Evolutionary conservation across 2,329 filamentous ascomycete species (phyloP), one percentile per base, ranked within the genome.

Genomic region (Lasiodiplodia citricola): DNA sequence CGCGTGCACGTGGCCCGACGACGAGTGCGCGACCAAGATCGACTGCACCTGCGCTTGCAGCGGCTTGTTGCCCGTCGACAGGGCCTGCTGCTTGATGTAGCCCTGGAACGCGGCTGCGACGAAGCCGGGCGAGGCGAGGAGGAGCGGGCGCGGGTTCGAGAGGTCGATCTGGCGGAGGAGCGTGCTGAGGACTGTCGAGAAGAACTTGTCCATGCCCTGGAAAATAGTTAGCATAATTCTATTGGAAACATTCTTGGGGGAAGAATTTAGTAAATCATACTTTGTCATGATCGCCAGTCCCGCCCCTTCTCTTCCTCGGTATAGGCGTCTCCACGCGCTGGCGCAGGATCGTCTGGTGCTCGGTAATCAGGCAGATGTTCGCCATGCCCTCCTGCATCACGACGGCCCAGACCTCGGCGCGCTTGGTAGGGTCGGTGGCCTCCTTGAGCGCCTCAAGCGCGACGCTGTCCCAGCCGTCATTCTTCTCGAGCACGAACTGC

Each of bases 341-440:
- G 73, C 92, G 90, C 68, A 94, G 80, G 35, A 95, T 86, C 3
- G 92, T 95, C 73, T 93, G 91, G 78, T 91, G 90, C 75, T 93
- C 90, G 2, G 91, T 94, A 67, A 96, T 91, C 25, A 94, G 85
- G 79, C 92, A 95, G 71, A 96, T 92, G 78, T 94, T 93, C 68
- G 93, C 92, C 18, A 92, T 80, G 2, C 92, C 92, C 75, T 98
- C 95, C 74, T 97, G 92, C 91, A 99, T 95, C 28, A 98, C 92
- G 0, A 98, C 91, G 0, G 96, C 95, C 67, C 94, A 93, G 21
- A 97, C 87, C 70, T 95, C 91, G 0, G 93, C 94, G 70, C 92
- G 90, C 75, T 91, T 90, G 72, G 93, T 91, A 73, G 92, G 89
- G 74, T 92, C 90, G 16, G 95, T 86, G 0, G 94, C 91, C 78